A percentile compares a stretch with the other conserved stretches of the same genome.
These are phyloP conservation scores for Aspergillus ibericus DNA, from an alignment of 2,329 filamentous ascomycete species.

Conservation along the genomic window DNA sequence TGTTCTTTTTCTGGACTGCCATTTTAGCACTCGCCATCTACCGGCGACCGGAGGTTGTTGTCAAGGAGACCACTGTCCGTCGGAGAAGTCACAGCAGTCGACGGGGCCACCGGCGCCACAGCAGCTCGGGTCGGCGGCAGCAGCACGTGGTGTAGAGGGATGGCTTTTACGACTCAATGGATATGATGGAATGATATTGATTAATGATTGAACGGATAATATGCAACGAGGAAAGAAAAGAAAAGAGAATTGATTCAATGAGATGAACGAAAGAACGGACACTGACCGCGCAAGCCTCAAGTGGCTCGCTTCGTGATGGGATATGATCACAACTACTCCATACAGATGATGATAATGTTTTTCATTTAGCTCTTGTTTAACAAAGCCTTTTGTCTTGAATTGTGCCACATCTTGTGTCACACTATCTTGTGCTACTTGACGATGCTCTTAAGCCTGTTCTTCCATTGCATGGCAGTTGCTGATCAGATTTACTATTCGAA, in stretches of 20 bases:
- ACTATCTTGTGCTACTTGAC: not conserved
- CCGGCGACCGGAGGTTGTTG: slow-evolving; percentile 31
- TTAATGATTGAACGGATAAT: slow-evolving; percentile 8
- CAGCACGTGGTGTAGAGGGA: slow-evolving; percentile 31
- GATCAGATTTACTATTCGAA: not conserved
- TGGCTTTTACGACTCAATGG: not conserved
- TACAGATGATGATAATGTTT: not conserved
- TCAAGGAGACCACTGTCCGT: slow-evolving; percentile 42
- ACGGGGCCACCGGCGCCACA: slow-evolving; percentile 32
- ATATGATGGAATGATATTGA: not conserved
- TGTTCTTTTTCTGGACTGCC: slow-evolving; percentile 77
- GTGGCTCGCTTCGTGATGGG: not conserved
- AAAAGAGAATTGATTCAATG: not conserved
- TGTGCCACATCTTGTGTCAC: not conserved
- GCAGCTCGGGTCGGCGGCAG: slow-evolving; percentile 30
- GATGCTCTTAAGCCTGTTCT: not conserved
- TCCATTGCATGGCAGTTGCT: not conserved
- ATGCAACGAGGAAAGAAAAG: not conserved
- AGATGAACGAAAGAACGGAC: not conserved
- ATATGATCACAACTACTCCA: not conserved
- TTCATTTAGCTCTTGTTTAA: not conserved
- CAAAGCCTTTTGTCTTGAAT: not conserved
- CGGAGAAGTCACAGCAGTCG: slow-evolving; percentile 38
- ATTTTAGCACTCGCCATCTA: slow-evolving; percentile 62
- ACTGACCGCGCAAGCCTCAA: not conserved